Base-by-base conservation (phyloP, 31 red algal genomes). In the Endocladia muricata region DNA sequence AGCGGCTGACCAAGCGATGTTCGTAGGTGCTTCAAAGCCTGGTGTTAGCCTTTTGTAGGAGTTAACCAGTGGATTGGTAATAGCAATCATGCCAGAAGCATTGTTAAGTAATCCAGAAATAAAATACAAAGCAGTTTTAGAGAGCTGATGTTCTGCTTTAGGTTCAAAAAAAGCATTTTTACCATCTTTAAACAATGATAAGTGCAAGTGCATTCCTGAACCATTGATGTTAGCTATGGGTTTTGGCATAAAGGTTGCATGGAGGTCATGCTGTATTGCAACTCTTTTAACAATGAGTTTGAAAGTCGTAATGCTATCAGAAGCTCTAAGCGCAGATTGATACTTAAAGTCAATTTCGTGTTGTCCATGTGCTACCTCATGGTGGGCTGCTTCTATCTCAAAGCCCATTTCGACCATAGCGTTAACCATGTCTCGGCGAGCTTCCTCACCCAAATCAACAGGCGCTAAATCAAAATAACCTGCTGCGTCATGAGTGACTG, bases 271-370 rank as follows among this genome's bases (percentile, higher is more conserved):
- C 9, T 25, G 59, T 25, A 9, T 63, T 11, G 59, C 59, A 19
- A 63, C 28, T 25, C 13, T 63, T 63, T 63, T 63, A 9, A 63
- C 59, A 9, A 25, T 25, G 23, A 19, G 59, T 25, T 63, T 63
- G 28, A 63, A 63, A 23, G 23, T 25, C 28, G 23, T 19, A 63
- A 63, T 63, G 23, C 23, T 63, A 25, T 63, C 59, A 25, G 59
- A 11, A 25, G 59, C 23, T 8, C 9, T 63, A 8, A 63, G 23
- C 9, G 9, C 59, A 25, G 9, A 9, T 9, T 9, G 13, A 23
- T 63, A 63, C 28, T 63, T 63, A 25, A 63, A 63, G 28, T 63
- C 59, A 25, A 63, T 63, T 25, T 63, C 59, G 59, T 63, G 59
- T 31, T 63, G 59, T 21, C 59, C 59, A 8, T 9, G 59, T 19